A percentile compares a stretch with the other conserved stretches of the same genome.
Conservation (phyloP, 2,329 filamentous ascomycete genomes). For the Colletotrichum tamarilloi region DNA sequence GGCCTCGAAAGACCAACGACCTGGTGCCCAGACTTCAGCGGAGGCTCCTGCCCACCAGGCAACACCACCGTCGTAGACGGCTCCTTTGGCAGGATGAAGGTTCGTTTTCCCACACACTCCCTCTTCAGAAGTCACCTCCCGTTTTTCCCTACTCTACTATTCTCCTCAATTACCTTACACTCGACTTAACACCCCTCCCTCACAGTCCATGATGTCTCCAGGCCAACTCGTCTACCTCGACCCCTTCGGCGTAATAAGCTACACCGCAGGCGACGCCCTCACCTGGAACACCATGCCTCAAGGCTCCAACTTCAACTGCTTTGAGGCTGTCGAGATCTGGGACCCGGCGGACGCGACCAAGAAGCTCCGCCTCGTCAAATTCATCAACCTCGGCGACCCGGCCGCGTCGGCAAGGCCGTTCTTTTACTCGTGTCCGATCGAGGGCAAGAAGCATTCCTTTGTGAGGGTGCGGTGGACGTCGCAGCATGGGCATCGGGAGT, state of each 20-base stretch:
- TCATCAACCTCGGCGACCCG: background rate
- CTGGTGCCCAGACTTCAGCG: background rate
- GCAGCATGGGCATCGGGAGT: background rate
- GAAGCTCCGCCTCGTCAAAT: background rate
- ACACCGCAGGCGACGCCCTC: constrained; percentile 50
- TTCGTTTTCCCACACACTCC: constrained; percentile 18
- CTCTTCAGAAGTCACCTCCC: too few species aligned
- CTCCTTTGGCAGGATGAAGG: constrained; percentile 43
- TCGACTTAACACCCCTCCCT: too few species aligned
- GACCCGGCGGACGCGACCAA: constrained; percentile 5
- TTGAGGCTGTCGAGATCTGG: constrained; percentile 48
- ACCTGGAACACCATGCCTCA: constrained; percentile 65
- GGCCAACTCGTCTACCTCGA: constrained; percentile 71
- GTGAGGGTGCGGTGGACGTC: background rate
- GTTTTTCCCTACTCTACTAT: background rate
- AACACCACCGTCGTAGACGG: constrained; percentile 42
- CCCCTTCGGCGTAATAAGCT: constrained; percentile 64
- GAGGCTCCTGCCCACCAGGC: constrained; percentile 41
- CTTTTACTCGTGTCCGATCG: constrained; percentile 9
- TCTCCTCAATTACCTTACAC: too few species aligned
- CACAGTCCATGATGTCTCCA: constrained; percentile 57
- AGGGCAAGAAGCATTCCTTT: background rate
- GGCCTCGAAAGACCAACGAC: constrained; percentile 35
- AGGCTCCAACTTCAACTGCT: constrained; percentile 62
- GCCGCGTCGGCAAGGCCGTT: constrained; percentile 31